Base-by-base conservation (phyloP, 192 early-diverging fungal genomes). In the Coemansia sp. region DNA sequence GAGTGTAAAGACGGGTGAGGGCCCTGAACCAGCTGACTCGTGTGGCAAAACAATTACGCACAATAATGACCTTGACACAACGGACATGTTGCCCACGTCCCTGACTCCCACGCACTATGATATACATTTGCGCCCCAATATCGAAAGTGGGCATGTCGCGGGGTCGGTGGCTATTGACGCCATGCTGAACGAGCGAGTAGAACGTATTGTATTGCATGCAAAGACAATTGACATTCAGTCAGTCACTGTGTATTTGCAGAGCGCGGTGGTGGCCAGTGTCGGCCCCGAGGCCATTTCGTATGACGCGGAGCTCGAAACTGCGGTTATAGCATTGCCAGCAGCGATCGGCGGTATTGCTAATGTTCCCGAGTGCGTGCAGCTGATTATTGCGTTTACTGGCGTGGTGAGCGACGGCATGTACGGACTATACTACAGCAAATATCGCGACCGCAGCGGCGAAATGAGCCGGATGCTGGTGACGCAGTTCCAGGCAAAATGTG, bases 401-500 rank as follows among this genome's bases (percentile, higher is more conserved):
- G 72, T 72, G 19, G 65, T 89, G 20, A 87, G 91, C 70, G 84
- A 94, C 75, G 73, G 86, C 53, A 89, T 94, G 89, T 81, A 85
- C 44, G 92, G 92, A 0, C 90, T 94, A 64, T 94, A 94, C 75
- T 82, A 89, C n/a, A 85, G 83, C 47, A 60, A 69, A 17, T 93
- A 89, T 74, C 78, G 78, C 48, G 83, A 86, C 60, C 71, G 67
- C 9, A 67, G 77, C 34, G 91, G 82, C 22, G 54, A 74, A 4
- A 68, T 50, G 20, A 71, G 81, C 64, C 60, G 81, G 55, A 85
- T 94, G 86, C 83, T 85, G 19, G 85, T 85, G 2, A 94, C 97
- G 6, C 96, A 99, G 74, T 99, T 97, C 66, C 93, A 97, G 84
- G 85, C 94, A 9, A 94, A 92, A 19, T 89, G 95, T 70, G 90